Percentiles rank a stretch among this genome's conserved stretches.
These are phyloP conservation scores for Mycena polygramma DNA, from an alignment of 768 basidiomycete species.

Conservation along the genomic window DNA sequence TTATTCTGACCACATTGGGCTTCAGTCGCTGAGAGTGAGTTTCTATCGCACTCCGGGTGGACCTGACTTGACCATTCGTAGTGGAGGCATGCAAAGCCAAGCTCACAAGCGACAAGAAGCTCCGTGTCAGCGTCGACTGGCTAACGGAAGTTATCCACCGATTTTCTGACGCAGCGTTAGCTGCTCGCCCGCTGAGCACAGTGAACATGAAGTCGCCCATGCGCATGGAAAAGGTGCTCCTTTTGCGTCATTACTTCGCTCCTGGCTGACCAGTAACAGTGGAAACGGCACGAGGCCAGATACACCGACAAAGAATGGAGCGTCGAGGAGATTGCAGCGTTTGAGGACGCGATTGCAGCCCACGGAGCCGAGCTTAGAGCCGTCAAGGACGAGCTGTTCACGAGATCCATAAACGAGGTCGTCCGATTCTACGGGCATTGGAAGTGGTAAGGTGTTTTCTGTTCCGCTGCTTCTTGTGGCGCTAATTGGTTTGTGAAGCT, in stretches of 20 bases:
- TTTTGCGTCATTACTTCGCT: background rate
- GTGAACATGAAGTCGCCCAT: conserved; percentile 74
- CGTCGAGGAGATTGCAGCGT: conserved; percentile 75
- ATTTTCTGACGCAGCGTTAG: conserved; percentile 76
- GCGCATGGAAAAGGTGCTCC: conserved; percentile 73
- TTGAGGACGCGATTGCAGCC: conserved; percentile 80
- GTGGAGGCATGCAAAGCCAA: conserved; percentile 76
- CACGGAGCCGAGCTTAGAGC: conserved; percentile 86
- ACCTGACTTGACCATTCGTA: conserved; percentile 44
- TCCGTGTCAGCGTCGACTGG: conserved; percentile 82
- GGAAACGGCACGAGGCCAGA: conserved; percentile 76
- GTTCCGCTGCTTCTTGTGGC: conserved; percentile 14
- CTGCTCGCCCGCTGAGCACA: conserved; percentile 66
- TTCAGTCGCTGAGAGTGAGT: conserved; percentile 71
- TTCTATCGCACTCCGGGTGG: background rate
- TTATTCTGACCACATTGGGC: conserved; percentile 39
- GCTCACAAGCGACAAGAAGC: conserved; percentile 65
- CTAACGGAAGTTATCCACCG: conserved; percentile 81
- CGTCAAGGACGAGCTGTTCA: conserved; percentile 80
- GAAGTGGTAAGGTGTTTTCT: conserved; percentile 73
- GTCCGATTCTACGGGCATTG: conserved; percentile 89
- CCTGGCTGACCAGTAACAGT: conserved; percentile 57
- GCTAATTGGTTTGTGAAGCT: conserved; percentile 52
- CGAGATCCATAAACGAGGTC: conserved; percentile 79
- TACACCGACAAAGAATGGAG: conserved; percentile 82